Conservation (phyloP, 2,329 filamentous ascomycete genomes). For the Penicillium olsonii region DNA sequence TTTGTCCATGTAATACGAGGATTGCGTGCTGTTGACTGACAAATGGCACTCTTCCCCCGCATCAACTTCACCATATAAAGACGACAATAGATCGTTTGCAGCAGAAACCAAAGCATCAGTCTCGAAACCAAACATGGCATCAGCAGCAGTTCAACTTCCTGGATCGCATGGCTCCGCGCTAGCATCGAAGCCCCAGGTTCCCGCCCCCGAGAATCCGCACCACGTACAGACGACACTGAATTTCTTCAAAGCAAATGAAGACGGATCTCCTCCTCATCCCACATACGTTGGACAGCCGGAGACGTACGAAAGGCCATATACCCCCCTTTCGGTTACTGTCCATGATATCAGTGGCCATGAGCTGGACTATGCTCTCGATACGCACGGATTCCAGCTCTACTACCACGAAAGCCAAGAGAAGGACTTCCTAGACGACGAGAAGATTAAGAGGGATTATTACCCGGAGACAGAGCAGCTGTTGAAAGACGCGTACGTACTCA, state of each 20-base stretch:
- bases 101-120: not conserved
- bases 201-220: conserved; percentile 27
- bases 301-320: conserved; percentile 46
- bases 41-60: conserved; percentile 28
- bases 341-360: conserved; percentile 46
- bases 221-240: conserved; percentile 49
- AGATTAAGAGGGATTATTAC: conserved; percentile 47
- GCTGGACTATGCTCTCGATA: conserved; percentile 48
- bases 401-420: conserved; percentile 42
- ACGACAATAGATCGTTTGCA: not conserved
- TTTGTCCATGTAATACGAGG: conserved; percentile 18
- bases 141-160: conserved; percentile 31
- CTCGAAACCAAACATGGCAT: conserved; percentile 26
- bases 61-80: conserved; percentile 14
- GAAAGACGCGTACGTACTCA: conserved; percentile 40
- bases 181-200: conserved; percentile 15
- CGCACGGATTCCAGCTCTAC: conserved; percentile 49
- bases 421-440: conserved; percentile 45
- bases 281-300: conserved; percentile 38
- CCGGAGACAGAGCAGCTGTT: conserved; percentile 50
- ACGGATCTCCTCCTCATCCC: conserved; percentile 46
- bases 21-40: conserved; percentile 38
- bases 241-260: conserved; percentile 48
- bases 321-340: conserved; percentile 40
- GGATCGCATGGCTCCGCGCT: conserved; percentile 10